Base-by-base conservation (phyloP, 257 asterid genomes). In the Handroanthus guayacan region DNA sequence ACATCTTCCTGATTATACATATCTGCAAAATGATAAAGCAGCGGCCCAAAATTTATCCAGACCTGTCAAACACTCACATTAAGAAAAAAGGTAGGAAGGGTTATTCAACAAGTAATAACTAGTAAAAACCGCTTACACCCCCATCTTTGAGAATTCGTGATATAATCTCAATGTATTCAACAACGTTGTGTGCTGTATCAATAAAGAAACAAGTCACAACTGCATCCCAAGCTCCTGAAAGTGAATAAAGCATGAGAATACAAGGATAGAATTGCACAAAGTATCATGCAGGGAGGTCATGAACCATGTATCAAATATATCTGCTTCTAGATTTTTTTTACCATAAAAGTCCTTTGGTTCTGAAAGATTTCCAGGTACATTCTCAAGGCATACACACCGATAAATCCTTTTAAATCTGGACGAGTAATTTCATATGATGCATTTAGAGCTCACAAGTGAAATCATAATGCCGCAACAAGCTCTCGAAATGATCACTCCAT, bases 111-210 rank as follows among this genome's bases (percentile, higher is more conserved):
- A 41, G 67, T 71, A 75, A 76, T 79, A 47, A 55, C 74, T 57
- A 47, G 48, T 56, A 62, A 36, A 76, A 78, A 57, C 18, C 74
- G 83, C 98, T 86, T 87, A 95, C 99, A 71, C 98, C 99, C 69
- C 88, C 97, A 69, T 92, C 96, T 86, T 91, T 95, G 72, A 95
- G 92, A 85, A 95, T 81, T 84, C 75, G 90, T 43, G 99, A 92
- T 77, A 95, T 88, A 71, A 85, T 89, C 82, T 95, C 98, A 69
- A 95, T 89, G 75, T 95, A 95, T 83, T 92, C 96, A 67, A 93
- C 94, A 77, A 95, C 83, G 82, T 95, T 95, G 85, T 95, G 99
- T n/a, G 98, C 99, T 48, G 99, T 95, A 78, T 95, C 99, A 68
- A 95, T 82, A 83, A 95, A 95, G 86, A 95, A 95, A 85, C 99